Percentiles rank a stretch among this genome's conserved stretches.
phyloP scores from a whole-genome alignment of 2,329 filamentous ascomycete genomes.

The Phyllosticta citrichinensis region DNA sequence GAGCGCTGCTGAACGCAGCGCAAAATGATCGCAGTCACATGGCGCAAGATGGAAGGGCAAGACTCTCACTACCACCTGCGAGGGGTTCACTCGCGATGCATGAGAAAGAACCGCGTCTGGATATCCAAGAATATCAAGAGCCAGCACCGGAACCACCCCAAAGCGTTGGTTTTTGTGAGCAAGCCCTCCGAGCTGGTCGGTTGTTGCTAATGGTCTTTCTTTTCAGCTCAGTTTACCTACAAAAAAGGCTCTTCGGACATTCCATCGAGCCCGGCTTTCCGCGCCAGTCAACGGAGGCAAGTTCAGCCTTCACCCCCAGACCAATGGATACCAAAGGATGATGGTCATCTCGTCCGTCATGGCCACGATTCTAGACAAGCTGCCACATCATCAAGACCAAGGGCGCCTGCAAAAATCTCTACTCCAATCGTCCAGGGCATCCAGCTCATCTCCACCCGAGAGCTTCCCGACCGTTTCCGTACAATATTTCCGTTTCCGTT shows the following conservation, averaged over 20 bases:
- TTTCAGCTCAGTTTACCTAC: conserved; percentile 16
- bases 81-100: neutral
- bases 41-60: conserved; percentile 24
- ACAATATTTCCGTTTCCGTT: conserved; percentile 61
- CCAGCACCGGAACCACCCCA: neutral
- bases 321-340: neutral
- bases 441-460: conserved; percentile 46
- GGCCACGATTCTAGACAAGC: neutral
- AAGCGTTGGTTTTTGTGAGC: neutral
- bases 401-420: neutral
- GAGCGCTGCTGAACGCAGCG: conserved; percentile 23
- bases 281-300: conserved; percentile 24
- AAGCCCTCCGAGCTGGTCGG: neutral
- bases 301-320: neutral
- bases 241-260: conserved; percentile 23
- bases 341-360: neutral
- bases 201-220: neutral
- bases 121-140: neutral
- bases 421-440: conserved; percentile 48
- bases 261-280: conserved; percentile 32
- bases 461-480: conserved; percentile 59
- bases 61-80: conserved; percentile 27
- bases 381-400: neutral
- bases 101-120: neutral
- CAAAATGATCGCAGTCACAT: conserved; percentile 24